phyloP scores from a whole-genome alignment of 139 green algal species.

The Microglena sp. region DNA sequence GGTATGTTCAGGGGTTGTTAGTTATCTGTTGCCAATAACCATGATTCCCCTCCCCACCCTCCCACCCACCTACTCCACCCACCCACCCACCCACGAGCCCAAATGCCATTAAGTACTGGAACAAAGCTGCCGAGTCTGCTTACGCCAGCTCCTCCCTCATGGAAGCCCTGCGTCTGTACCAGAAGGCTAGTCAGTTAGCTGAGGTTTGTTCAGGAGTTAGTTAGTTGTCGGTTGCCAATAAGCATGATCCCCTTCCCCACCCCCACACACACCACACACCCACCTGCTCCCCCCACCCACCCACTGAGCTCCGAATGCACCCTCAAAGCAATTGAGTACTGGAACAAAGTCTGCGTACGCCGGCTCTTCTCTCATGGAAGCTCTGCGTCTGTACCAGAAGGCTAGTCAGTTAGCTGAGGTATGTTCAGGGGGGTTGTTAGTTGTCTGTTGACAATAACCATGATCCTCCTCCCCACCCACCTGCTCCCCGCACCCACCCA shows the following conservation, averaged over 20 bases:
- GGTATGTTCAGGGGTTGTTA: too few species aligned
- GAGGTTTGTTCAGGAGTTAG: too few species aligned
- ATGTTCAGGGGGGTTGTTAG: too few species aligned
- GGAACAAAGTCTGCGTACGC: constrained; percentile 25
- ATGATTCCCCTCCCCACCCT: too few species aligned
- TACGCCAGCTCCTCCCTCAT: constrained; percentile 26
- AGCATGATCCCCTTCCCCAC: neutral
- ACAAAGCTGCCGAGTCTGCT: constrained; percentile 18
- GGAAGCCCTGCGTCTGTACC: constrained; percentile 36
- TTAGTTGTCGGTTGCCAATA: too few species aligned
- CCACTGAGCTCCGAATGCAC: constrained; percentile 28
- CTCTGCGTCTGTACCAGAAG: constrained; percentile 36
- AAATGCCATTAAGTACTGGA: constrained; percentile 41
- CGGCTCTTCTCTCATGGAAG: constrained; percentile 28
- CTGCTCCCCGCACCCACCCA: too few species aligned
- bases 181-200: constrained; percentile 29
- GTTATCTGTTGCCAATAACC: too few species aligned
- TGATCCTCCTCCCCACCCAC: too few species aligned
- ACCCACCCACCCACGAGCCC: too few species aligned
- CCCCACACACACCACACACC: neutral
- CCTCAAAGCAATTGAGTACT: constrained; percentile 39
- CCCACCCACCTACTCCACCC: too few species aligned
- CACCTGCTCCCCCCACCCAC: neutral
- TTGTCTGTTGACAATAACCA: too few species aligned
- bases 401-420: constrained; percentile 26